Conservation (phyloP, 176 grass and related monocot genomes). For the Elymus sibiricus region DNA sequence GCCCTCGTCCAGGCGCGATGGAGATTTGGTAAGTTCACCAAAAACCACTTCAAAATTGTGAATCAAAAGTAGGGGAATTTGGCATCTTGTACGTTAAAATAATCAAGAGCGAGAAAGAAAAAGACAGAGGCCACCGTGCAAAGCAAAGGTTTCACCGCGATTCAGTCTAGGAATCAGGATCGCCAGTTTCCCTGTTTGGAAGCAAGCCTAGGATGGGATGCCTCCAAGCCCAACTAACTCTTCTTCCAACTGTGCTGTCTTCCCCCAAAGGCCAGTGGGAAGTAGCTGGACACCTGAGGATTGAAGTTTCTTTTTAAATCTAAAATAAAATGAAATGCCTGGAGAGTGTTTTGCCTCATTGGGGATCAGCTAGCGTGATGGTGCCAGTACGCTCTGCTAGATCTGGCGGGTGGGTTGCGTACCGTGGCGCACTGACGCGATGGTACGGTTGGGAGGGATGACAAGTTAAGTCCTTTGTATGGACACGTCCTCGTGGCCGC, state of each 20-base stretch:
- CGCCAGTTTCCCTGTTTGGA: neutral
- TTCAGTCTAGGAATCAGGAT: neutral
- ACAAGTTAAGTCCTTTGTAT: neutral
- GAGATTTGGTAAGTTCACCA: constrained; percentile 51
- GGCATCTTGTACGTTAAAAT: neutral
- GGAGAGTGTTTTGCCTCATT: neutral
- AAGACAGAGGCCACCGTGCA: neutral
- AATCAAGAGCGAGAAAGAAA: neutral
- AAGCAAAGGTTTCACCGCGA: neutral
- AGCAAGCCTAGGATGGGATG: constrained; percentile 3
- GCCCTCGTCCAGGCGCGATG: constrained; percentile 78
- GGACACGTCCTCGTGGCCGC: neutral
- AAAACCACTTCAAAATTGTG: no score
- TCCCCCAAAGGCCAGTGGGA: neutral
- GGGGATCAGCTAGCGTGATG: neutral
- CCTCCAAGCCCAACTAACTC: neutral
- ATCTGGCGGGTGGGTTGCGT: neutral
- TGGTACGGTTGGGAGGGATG: neutral
- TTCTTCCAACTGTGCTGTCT: neutral
- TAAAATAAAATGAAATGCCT: neutral
- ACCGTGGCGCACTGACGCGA: neutral
- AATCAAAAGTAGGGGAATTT: neutral
- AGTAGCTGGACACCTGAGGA: neutral
- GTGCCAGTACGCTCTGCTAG: neutral
- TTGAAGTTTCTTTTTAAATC: neutral